Evolutionary conservation across 2,329 filamentous ascomycete species (phyloP).

Genomic region (Paraphoma chrysanthemicola): DNA sequence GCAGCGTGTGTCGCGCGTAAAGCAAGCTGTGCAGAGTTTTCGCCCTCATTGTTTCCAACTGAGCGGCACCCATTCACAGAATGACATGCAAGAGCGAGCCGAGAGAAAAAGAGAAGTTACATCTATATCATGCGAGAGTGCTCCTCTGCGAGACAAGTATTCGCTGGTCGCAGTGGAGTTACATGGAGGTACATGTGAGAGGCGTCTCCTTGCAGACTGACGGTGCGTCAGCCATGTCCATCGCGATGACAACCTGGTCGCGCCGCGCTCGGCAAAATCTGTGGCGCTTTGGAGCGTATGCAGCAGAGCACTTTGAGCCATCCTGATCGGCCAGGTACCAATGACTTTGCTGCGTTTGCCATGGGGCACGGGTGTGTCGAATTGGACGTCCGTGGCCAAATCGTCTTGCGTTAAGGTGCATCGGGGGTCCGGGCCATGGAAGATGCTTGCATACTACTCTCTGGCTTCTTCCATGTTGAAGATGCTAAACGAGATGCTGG

Average conservation of each 20-base stretch:
- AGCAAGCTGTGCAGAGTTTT: conserved; percentile 26
- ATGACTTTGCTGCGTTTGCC: conserved; percentile 15
- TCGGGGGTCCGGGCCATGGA: conserved; percentile 37
- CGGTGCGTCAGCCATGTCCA: conserved; percentile 9
- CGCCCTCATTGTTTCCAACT: conserved; percentile 23
- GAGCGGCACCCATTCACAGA: conserved; percentile 28
- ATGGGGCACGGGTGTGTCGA: conserved; percentile 27
- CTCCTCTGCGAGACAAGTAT: conserved; percentile 11
- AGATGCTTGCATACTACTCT: conserved; percentile 24
- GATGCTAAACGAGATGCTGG: conserved; percentile 10
- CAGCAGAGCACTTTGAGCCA: conserved; percentile 26
- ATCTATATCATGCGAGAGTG: conserved; percentile 21
- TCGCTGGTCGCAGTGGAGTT: conserved; percentile 6
- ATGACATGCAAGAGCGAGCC: conserved; percentile 17
- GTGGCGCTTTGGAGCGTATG: conserved; percentile 26
- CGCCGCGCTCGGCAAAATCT: conserved; percentile 12
- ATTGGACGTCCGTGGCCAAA: conserved; percentile 24
- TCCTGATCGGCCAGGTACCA: conserved; percentile 33
- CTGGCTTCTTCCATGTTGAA: conserved; percentile 15
- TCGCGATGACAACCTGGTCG: conserved; percentile 21
- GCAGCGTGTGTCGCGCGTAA: conserved; percentile 26
- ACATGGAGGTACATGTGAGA: conserved; percentile 17
- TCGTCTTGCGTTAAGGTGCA: conserved; percentile 27
- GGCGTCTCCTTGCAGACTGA: conserved; percentile 12
- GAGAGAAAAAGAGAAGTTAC: conserved; percentile 7